Evolutionary conservation across 495 filamentous ascomycete species (phyloP).

Genomic region (Penicillium macrosclerotiorum): DNA sequence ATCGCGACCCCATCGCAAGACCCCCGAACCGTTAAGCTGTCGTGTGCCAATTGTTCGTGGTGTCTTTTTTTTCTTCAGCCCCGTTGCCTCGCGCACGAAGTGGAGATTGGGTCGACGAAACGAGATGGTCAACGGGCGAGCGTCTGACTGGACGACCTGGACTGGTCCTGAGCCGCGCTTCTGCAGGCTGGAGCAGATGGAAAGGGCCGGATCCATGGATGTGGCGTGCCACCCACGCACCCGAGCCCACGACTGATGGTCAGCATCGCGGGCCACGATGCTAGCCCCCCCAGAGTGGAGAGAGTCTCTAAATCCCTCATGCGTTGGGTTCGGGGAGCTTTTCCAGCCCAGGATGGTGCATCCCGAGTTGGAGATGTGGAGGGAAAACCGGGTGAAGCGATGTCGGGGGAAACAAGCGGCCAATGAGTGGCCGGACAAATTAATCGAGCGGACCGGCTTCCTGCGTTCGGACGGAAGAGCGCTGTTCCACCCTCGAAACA

Average conservation of each 20-base stretch:
- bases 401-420: neutral
- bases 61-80: slow-evolving; percentile 1
- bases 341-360: no score
- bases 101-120: no score
- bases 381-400: no score
- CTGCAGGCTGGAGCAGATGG: neutral
- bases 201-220: neutral
- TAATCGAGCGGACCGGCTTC: no score
- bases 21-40: slow-evolving; percentile 12
- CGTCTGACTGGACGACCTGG: no score
- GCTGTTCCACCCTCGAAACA: slow-evolving; percentile 2
- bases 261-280: slow-evolving; percentile 3
- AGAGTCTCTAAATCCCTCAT: slow-evolving; percentile 7
- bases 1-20: neutral
- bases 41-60: slow-evolving; percentile 19
- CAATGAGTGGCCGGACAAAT: no score
- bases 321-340: no score
- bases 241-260: neutral
- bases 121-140: no score
- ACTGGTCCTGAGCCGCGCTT: neutral
- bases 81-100: no score
- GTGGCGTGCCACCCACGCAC: neutral
- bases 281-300: no score
- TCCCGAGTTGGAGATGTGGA: no score
- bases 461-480: no score